These are phyloP conservation scores for Delonix regia DNA, from an alignment of 306 rosid species.

Conservation along the genomic window DNA sequence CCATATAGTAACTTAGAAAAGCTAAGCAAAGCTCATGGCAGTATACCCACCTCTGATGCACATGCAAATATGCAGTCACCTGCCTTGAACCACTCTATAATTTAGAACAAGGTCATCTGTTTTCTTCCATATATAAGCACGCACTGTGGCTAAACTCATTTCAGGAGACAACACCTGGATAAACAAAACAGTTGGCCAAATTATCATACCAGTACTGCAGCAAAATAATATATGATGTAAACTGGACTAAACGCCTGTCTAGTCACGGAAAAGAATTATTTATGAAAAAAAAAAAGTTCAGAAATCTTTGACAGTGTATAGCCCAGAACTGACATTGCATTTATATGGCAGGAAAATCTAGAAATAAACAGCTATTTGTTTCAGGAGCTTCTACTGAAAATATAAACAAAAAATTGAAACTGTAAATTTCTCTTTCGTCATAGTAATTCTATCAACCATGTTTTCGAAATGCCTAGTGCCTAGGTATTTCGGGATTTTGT, in stretches of 20 bases:
- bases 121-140: constrained; percentile 96
- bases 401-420: not conserved
- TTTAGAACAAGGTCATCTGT: constrained; percentile 84
- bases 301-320: not conserved
- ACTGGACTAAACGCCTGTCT: constrained; percentile 11
- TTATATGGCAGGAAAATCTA: not conserved
- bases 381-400: not conserved
- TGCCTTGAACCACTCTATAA: constrained; percentile 85
- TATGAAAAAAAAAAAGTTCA: too few relatives aligned
- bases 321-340: not conserved
- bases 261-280: not conserved
- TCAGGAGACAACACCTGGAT: constrained; percentile 84
- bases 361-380: not conserved
- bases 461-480: not conserved
- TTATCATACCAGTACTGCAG: constrained; percentile 20
- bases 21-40: constrained; percentile 29
- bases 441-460: not conserved
- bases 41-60: constrained; percentile 42
- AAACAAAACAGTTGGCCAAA: constrained; percentile 34
- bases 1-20: constrained; percentile 20
- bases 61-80: constrained; percentile 54
- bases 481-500: not conserved
- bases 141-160: constrained; percentile 94
- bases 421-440: not conserved
- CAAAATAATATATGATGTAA: not conserved